Evolutionary conservation across 257 asterid species (phyloP), one percentile per base, ranked within the genome.

Genomic region (Solanum commersonii): DNA sequence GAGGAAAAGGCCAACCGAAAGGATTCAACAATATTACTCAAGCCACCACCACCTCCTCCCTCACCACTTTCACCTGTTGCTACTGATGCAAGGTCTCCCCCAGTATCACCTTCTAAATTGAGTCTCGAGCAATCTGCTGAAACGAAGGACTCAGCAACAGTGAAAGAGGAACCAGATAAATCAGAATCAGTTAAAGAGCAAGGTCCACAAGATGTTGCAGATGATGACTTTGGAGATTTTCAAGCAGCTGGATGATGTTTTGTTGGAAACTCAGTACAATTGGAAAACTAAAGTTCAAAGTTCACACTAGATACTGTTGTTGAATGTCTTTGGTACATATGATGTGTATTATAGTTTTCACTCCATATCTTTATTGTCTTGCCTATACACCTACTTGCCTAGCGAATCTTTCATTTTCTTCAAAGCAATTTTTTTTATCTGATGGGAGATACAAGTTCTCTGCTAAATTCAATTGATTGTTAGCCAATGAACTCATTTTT

Each of bases 191-290:
- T 72, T 35, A 90, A 76, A 87, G 88, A 83, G 33, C 89, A 91
- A 91, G 93, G 60, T 72, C 63, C 91, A 25, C 93, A 88, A 38
- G 95, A 91, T 73, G 78, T 72, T 18, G 94, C 90, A 29, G 99
- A 97, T 18, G 99, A 97, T 78, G 99, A 96, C 89, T 97, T 97
- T 85, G 98, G 99, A 34, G 99, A 97, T 92, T 97, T 97, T 92
- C 99, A 97, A 93, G 97, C 96, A 84, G 99, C 99, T 83, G 95
- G 94, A 25, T 95, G 88, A 87, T 79, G 49, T 88, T 59, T 65
- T 87, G 60, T 56, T 87, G 87, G 74, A 42, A 73, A 68, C 86
- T 89, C 15, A 86, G 20, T 46, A 46, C 15, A 81, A 81, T 20
- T 81, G 85, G 71, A 82, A 49, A 31, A 18, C 42, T 82, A 1